phyloP scores from a whole-genome alignment of 2,329 filamentous ascomycete species.

The Pseudogymnoascus sp. region DNA sequence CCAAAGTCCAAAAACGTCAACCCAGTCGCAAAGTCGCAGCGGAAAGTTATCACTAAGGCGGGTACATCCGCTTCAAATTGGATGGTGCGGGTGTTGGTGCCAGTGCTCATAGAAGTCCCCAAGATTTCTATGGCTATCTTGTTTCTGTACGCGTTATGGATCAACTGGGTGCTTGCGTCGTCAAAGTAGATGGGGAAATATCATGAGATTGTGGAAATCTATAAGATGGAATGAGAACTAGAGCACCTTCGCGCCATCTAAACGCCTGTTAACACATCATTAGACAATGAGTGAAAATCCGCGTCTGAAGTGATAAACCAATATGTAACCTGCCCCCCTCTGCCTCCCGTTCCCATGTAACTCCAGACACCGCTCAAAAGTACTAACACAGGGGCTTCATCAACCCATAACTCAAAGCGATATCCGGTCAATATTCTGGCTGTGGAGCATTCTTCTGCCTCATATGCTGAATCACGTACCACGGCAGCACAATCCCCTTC shows the following conservation, averaged over 20 bases:
- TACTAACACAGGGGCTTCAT: background rate
- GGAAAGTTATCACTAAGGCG: background rate
- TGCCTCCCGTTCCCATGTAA: background rate
- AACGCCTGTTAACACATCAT: background rate
- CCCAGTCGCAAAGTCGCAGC: background rate
- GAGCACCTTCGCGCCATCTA: background rate
- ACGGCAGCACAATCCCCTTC: background rate
- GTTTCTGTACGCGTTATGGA: background rate
- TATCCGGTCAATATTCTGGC: background rate
- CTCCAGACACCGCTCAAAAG: background rate
- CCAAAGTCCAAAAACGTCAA: background rate
- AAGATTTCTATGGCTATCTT: background rate
- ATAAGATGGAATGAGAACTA: background rate
- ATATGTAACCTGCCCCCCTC: background rate
- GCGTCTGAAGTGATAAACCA: background rate
- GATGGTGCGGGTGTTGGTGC: background rate
- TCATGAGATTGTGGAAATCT: background rate
- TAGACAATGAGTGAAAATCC: background rate
- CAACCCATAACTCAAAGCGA: background rate
- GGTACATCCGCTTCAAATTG: background rate
- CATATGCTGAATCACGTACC: background rate
- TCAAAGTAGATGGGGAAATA: background rate
- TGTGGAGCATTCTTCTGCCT: background rate
- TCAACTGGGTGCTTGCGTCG: background rate
- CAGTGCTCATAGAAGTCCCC: background rate